Evolutionary conservation across 2,329 filamentous ascomycete genomes (phyloP).

Genomic region (Clathrospora elynae): DNA sequence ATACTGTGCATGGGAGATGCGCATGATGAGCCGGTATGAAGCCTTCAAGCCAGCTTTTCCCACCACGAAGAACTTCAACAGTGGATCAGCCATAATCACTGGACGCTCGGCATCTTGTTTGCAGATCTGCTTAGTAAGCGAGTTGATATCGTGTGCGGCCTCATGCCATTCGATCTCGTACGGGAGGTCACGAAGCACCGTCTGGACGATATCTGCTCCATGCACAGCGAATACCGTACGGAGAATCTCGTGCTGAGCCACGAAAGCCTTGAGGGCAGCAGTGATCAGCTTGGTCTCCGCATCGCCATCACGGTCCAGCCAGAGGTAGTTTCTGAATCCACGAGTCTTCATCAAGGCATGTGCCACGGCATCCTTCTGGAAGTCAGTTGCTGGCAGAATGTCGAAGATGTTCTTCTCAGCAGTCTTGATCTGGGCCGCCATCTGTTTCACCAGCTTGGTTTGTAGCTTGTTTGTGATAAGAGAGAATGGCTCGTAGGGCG

Average conservation of each 20-base stretch:
- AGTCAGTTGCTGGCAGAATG: not conserved
- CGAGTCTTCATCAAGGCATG: conserved; percentile 1
- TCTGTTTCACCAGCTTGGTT: not conserved
- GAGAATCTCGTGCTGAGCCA: conserved; percentile 11
- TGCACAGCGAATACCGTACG: conserved; percentile 10
- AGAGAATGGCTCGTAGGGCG: not conserved
- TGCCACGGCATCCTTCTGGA: not conserved
- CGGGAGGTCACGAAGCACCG: not conserved
- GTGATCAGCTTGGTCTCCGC: not conserved
- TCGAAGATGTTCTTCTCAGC: not conserved
- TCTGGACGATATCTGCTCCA: not conserved
- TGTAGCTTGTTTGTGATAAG: not conserved
- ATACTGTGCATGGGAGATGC: not conserved
- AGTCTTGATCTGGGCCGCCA: conserved; percentile 1
- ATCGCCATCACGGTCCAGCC: conserved; percentile 1
- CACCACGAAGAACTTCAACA: not conserved
- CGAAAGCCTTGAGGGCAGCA: not conserved
- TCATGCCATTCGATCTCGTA: not conserved
- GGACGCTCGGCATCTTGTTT: not conserved
- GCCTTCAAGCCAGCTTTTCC: not conserved
- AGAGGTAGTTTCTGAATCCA: conserved; percentile 1
- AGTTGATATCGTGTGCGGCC: not conserved
- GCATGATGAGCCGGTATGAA: not conserved
- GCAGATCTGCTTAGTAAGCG: not conserved
- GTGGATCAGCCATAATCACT: not conserved